Base-by-base conservation (phyloP, 116 monocot genomes). In the Iris pallida region DNA sequence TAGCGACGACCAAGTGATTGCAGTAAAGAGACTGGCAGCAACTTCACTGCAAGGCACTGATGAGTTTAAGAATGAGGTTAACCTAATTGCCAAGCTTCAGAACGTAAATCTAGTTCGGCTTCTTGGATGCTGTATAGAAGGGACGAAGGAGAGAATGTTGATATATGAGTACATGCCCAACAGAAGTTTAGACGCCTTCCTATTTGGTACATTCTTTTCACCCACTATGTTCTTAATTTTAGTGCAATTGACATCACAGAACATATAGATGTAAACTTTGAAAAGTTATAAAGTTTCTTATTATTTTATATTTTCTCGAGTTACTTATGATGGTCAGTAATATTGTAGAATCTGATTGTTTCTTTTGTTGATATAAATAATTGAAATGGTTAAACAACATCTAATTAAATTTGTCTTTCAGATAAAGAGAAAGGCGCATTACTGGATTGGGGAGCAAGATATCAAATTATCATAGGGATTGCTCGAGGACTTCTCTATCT, bases 111-210 rank as follows among this genome's bases (percentile, higher is more conserved):
- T 78, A 9, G 78, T 78, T 18, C 59, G 78, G 20, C 71, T 78
- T 30, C 16, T 71, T 42, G 80, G 80, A 2, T 80, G 64, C 20
- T 75, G 80, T 42, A 59, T 75, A 47, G 40, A 75, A 7, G 59
- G 60, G 41, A 30, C 3, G 30, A 66, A 80, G 16, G 80, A 80
- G 42, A 74, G 69, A 13, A 30, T 80, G 14, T 48, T 80, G 5
- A 59, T 80, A n/a, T 80, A 75, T 16, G 80, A 80, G 20, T 80
- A 70, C 45, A 66, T 80, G 71, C 65, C 47, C 13, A 80, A 80
- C 43, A 80, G 18, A 71, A 80, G 80, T 55, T 70, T 80, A 66
- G 75, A 80, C 75, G 65, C 20, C 4, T 70, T 80, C 45, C 58
- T 80, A 10, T 75, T 80, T 12, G 75, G 80, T 80, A 53, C 30